Evolutionary conservation across 441 rosid genomes (phyloP), one percentile per base, ranked within the genome.

Genomic region (Mallotus repandus): DNA sequence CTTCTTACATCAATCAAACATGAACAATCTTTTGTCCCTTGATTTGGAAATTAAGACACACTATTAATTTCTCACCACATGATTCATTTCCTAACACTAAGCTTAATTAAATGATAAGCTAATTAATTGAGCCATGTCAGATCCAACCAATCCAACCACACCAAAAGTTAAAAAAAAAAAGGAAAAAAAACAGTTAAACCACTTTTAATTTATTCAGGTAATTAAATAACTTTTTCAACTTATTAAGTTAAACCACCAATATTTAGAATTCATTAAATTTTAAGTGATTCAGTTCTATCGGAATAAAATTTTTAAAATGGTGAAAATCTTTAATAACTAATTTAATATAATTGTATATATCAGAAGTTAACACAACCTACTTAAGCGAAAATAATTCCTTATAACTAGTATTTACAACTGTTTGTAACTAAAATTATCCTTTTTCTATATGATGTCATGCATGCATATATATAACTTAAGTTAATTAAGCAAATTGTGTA

Each of bases 121-220:
- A 61, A 76, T 68, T 43, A 50, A 66, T 50, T 46, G 80, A 69
- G 64, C 45, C 58, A 73, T 66, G 78, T 77, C 77, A 81, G 53
- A 72, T 71, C 74, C 70, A 69, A 71, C 77, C 52, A 64, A 71
- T 58, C 16, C 64, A 46, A 63, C 22, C 4, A 22, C 3, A 68
- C 4, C 11, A 0, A 22, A 52, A 38, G 48, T 12, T 2, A 12
- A 9, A 25, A 21, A 16, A 1, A 21, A 19, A 35, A 35, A 18
- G 1, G 4, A 53, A 15, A 19, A 19, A 18, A 45, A 53, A 63
- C 63, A 65, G 63, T 73, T 54, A 61, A 68, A 50, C 43, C 12
- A 43, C 55, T 35, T 1, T n/a, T 7, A 54, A 13, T 54, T 54
- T 9, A 19, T 49, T 66, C 64, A 38, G 45, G 68, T 69, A 38